Evolutionary conservation across 306 rosid species (phyloP), one percentile per base, ranked within the genome.

Genomic region (Glycine tomentella): DNA sequence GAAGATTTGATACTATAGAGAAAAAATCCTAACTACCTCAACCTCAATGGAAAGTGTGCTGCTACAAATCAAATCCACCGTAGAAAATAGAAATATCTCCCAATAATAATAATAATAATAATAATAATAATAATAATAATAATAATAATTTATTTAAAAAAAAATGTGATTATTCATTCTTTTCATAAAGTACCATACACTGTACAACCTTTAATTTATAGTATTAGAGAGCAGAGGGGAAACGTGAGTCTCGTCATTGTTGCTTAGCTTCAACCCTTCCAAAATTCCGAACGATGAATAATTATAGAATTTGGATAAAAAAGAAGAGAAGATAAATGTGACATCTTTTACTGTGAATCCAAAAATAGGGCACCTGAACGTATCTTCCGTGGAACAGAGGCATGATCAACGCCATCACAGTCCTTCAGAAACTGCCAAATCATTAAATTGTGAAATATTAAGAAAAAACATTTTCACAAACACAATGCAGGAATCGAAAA

Each of bases 341-440:
- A 25, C 74, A 52, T 25, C 12, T 40, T 80, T 46, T 6, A 11
- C 0, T 9, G 11, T 6, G 64, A 64, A 75, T 50, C 76, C 9
- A 67, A 40, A 78, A 82, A 76, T 68, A 46, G 77, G 75, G 56
- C 58, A 92, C 97, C 95, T 88, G 97, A 90, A 16, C 97, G 95
- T 75, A 90, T 74, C 83, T 89, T 92, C 61, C 97, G 85, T 0
- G 95, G 97, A 84, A 92, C 95, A 78, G 94, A 84, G 63, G 87
- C 83, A 73, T 84, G 91, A 86, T 80, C 81, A 69, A 89, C 87
- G 78, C 86, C 93, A 85, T 88, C 87, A 86, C 85, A 61, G 51
- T 85, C 87, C 65, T 81, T 52, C 4, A 73, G 50, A 83, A 85
- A 72, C 95, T 90, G 87, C 63, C 40, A 61, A 72, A 84, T 38